Conservation (phyloP, 257 asterid species). For the Striga asiatica region DNA sequence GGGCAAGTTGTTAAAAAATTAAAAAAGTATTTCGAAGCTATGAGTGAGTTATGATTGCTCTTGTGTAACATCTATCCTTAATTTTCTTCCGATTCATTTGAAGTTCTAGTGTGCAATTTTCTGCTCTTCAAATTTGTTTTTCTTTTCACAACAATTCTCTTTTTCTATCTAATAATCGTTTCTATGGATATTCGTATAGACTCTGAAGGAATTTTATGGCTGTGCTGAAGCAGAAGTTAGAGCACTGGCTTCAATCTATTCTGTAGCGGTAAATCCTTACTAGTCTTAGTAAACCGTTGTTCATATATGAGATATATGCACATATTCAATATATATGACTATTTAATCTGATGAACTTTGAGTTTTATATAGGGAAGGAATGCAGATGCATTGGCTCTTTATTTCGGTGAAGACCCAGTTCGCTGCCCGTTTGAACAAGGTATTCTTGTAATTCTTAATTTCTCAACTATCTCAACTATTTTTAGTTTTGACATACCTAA, state of each 20-base stretch:
- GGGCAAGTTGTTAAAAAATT: neutral
- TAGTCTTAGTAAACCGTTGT: neutral
- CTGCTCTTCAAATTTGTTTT: neutral
- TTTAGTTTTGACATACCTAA: neutral
- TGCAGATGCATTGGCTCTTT: constrained; percentile 50
- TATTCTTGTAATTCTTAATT: constrained; percentile 4
- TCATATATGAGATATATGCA: neutral
- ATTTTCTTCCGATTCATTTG: too few relatives aligned
- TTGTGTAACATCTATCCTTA: too few relatives aligned
- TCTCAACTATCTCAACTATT: neutral
- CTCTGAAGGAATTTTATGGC: constrained; percentile 46
- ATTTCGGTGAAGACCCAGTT: constrained; percentile 66
- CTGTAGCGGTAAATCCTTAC: constrained; percentile 65
- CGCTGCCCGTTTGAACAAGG: constrained; percentile 79
- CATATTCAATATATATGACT: neutral
- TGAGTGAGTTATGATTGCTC: too few relatives aligned
- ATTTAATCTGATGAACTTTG: constrained; percentile 10
- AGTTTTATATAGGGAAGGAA: constrained; percentile 38
- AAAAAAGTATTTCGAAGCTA: too few relatives aligned
- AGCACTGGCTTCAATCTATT: constrained; percentile 60
- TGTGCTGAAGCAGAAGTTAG: constrained; percentile 64
- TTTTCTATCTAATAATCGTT: neutral
- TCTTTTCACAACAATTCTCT: neutral
- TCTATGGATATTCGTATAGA: constrained; percentile 25
- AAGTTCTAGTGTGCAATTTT: too few relatives aligned